phyloP scores from a whole-genome alignment of 306 rosid species.

The Corylus heterophylla region DNA sequence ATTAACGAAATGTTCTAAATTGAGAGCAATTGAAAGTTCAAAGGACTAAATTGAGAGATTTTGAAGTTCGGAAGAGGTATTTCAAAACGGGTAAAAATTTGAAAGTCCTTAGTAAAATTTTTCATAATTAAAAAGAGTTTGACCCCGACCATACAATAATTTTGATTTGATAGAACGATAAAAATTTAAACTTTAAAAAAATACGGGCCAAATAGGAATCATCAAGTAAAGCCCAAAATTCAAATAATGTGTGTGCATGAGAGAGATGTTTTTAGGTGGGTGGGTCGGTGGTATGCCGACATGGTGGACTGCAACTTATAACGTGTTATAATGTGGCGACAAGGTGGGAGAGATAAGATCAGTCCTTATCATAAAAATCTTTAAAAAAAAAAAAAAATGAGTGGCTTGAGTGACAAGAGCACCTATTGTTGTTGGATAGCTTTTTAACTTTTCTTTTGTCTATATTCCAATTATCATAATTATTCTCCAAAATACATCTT shows the following conservation, averaged over 20 bases:
- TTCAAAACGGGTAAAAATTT: too few relatives aligned
- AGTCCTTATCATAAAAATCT: slow-evolving; percentile 8
- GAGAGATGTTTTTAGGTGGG: background rate
- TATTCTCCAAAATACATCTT: background rate
- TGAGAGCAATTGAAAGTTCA: too few relatives aligned
- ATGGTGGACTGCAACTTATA: slow-evolving; percentile 9
- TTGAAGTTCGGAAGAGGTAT: too few relatives aligned
- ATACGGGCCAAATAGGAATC: too few relatives aligned
- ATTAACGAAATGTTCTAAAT: too few relatives aligned
- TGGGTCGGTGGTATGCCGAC: slow-evolving; percentile 22
- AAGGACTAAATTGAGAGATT: too few relatives aligned
- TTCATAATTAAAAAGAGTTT: too few relatives aligned
- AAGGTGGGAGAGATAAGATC: slow-evolving; percentile 19
- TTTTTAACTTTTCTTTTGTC: background rate
- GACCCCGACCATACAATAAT: too few relatives aligned
- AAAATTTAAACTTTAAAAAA: too few relatives aligned
- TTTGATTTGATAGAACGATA: too few relatives aligned
- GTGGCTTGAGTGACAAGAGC: slow-evolving; percentile 23
- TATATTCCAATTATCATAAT: slow-evolving; percentile 2
- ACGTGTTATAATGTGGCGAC: background rate
- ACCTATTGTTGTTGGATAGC: slow-evolving; percentile 28
- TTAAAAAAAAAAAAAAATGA: background rate
- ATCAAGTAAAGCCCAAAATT: background rate
- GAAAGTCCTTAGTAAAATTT: too few relatives aligned
- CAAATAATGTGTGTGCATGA: background rate